Evolutionary conservation across 768 basidiomycete species (phyloP), one percentile per base, ranked within the genome.

Genomic region (Termitomyces sp.): DNA sequence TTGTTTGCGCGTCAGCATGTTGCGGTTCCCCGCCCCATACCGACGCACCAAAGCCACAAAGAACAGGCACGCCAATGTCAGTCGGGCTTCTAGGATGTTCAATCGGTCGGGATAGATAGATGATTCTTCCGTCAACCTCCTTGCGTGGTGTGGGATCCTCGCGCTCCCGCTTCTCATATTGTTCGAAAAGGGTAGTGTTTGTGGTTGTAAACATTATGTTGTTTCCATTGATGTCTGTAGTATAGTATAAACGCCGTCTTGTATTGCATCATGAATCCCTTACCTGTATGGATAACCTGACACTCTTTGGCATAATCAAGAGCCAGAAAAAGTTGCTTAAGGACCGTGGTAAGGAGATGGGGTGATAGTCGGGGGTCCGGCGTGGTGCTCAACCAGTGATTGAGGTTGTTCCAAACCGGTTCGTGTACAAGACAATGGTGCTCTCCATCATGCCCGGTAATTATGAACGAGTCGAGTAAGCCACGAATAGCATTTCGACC

Each of bases 271-370:
- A 6, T 16, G 15, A 22, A 16, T 45, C 0, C 20, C 59, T 42
- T 18, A 58, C 61, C 63, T 42, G 57, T 58, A 36, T 66, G 63
- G 18, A 66, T 52, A 23, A 62, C 47, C 18, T 53, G 6, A 13
- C 56, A 55, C 39, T 63, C 50, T 32, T 46, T 18, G 22, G 59
- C 25, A 36, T 52, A 65, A 42, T 60, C 56, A 20, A 65, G 48
- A 39, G 48, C 56, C 3, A 36, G 53, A n/a, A 64, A 38, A 5
- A 62, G 48, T 16, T 47, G 47, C 29, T 16, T 29, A 7, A 59
- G 48, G 4, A 45, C n/a, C 20, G 11, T 12, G 35, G 29, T 18
- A 52, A 35, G 13, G 46, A 43, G 32, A 22, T 45, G 49, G 36
- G 36, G 41, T 15, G 39, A 38, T 10, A 36, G 47, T n/a, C 33